phyloP scores from a whole-genome alignment of 306 rosid genomes.

The Quillaja saponaria region DNA sequence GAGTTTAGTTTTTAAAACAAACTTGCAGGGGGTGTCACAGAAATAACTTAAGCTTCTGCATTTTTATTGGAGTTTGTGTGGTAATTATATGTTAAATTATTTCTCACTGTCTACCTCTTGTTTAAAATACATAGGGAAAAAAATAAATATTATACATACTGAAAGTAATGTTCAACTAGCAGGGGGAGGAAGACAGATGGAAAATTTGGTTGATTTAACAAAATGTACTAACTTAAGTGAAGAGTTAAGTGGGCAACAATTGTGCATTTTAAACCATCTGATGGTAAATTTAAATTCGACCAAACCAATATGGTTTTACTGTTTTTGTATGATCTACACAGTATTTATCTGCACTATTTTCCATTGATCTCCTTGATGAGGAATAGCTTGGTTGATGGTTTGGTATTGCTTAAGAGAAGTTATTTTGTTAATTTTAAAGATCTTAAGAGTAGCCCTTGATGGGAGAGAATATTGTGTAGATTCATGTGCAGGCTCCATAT shows the following conservation, averaged over 20 bases:
- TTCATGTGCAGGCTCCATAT: no score
- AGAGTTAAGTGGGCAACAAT: not conserved
- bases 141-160: no score
- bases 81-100: slow-evolving; percentile 2
- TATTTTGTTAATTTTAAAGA: slow-evolving; percentile 7
- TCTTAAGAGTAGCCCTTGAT: no score
- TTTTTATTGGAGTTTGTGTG: slow-evolving; percentile 7
- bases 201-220: slow-evolving; percentile 9
- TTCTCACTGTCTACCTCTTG: no score
- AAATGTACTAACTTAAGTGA: not conserved
- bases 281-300: slow-evolving; percentile 10
- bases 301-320: no score
- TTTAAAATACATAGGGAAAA: no score
- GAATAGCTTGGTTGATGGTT: slow-evolving; percentile 2
- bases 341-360: not conserved
- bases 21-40: slow-evolving; percentile 2
- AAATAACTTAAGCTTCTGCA: slow-evolving; percentile 2
- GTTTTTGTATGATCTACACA: slow-evolving; percentile 3
- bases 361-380: slow-evolving; percentile 5
- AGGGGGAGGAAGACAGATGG: no score
- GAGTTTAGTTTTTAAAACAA: not conserved
- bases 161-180: no score
- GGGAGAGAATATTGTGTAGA: no score
- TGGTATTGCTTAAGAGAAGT: not conserved
- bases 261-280: slow-evolving; percentile 2